phyloP scores from a whole-genome alignment of 163 green algal genomes.

The Smithsoniella earleae region DNA sequence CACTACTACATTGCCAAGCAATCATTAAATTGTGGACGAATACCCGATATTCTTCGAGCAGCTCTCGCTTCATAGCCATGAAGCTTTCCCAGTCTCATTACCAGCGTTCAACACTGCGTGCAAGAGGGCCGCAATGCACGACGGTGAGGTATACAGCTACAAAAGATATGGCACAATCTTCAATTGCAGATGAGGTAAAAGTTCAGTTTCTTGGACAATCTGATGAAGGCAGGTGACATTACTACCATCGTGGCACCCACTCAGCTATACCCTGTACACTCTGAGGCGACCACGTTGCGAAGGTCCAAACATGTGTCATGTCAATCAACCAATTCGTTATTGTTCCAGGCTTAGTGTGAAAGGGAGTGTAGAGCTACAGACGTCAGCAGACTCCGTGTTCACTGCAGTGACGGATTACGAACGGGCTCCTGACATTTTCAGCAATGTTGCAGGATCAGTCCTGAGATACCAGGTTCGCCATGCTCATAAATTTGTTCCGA shows the following conservation, averaged over 20 bases:
- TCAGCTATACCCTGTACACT: background rate
- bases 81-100: too few species aligned
- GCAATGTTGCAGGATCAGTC: background rate
- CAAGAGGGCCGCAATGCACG: too few species aligned
- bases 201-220: slow-evolving; percentile 6
- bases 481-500: too few species aligned
- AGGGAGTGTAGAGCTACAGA: background rate
- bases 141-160: too few species aligned
- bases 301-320: background rate
- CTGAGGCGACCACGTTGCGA: background rate
- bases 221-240: background rate
- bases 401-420: background rate
- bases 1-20: too few species aligned
- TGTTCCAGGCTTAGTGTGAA: background rate
- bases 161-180: too few species aligned
- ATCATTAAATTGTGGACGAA: too few species aligned
- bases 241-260: background rate
- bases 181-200: too few species aligned
- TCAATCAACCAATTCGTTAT: background rate
- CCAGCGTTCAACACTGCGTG: too few species aligned
- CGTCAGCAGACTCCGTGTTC: background rate
- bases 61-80: too few species aligned
- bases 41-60: too few species aligned
- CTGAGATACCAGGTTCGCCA: too few species aligned
- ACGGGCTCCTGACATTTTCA: slow-evolving; percentile 12